Percentiles rank a stretch among this genome's conserved stretches.
Evolutionary conservation across 371 early-diverging fungal species (phyloP).

Genomic region (Dinochytrium kinnereticum): DNA sequence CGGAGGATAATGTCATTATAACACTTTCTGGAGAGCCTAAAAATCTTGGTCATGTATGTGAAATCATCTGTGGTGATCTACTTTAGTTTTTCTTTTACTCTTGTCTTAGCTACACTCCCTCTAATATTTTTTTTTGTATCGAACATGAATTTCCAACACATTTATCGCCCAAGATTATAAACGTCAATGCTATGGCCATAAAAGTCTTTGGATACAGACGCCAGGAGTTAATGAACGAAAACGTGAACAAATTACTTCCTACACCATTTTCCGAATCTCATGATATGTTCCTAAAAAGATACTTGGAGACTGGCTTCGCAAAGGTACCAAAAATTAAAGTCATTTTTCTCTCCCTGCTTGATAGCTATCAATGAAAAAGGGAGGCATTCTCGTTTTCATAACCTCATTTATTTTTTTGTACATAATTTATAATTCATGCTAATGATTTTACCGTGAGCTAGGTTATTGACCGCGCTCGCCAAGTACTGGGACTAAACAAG

Average conservation of each 20-base stretch:
- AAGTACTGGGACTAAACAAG: conserved; percentile 41
- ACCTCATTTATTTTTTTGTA: too few relatives aligned
- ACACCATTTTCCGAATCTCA: conserved; percentile 46
- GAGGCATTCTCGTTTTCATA: too few relatives aligned
- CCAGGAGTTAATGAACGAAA: conserved; percentile 34
- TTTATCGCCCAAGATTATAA: conserved; percentile 16
- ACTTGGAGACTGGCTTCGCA: conserved; percentile 49
- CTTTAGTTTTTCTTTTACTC: too few relatives aligned
- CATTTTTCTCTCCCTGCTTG: too few relatives aligned
- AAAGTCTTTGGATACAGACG: conserved; percentile 35
- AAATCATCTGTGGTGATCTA: too few relatives aligned
- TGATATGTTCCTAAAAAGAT: conserved; percentile 40
- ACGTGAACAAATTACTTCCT: conserved; percentile 45
- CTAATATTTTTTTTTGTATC: too few relatives aligned
- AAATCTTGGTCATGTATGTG: conserved; percentile 34
- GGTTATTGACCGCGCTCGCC: conserved; percentile 46
- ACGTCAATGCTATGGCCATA: conserved; percentile 21
- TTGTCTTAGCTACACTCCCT: too few relatives aligned
- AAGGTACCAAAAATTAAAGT: conserved; percentile 43
- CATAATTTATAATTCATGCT: not conserved
- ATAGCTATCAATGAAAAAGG: too few relatives aligned
- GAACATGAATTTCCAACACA: not conserved
- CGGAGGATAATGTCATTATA: conserved; percentile 35
- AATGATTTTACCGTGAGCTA: conserved; percentile 2
- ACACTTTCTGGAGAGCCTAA: conserved; percentile 43